Evolutionary conservation across 495 filamentous ascomycete genomes (phyloP), one percentile per base, ranked within the genome.

Genomic region (Penicillium egyptiacum): DNA sequence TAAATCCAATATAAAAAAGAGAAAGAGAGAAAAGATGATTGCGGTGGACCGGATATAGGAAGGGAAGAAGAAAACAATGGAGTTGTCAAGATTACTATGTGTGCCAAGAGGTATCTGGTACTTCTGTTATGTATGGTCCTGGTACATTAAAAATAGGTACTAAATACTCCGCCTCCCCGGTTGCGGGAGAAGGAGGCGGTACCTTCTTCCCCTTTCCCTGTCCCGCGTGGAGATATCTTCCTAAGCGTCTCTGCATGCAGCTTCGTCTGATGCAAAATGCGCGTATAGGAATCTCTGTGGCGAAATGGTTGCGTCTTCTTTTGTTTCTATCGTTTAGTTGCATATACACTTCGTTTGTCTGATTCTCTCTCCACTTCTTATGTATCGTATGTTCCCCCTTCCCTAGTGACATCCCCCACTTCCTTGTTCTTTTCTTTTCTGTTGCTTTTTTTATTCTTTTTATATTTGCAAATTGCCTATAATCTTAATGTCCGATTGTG

Each of bases 161-260:
- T 30, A n/a, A 3, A 19, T 28, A 42, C 28, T 1, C 30, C 44
- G 9, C 8, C 4, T 14, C 30, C 30, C 44, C 45, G 45, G 26
- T 48, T 48, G 26, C 45, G 45, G 45, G 7, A 47, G 25, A 23
- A 25, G 41, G 16, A 54, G 51, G 43, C 40, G 25, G 42, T 55
- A 55, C 31, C 41, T 53, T 31, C n/a, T 33, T 26, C 16, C 9
- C 22, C 22, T 14, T 1, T 6, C 22, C 31, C 11, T 52, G 14
- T 44, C 45, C n/a, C 45, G 45, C 45, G 30, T 35, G 30, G 30
- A 19, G 33, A 35, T 41, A 5, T 5, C 26, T 26, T 35, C n/a
- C 30, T 40, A n/a, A n/a, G n/a, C n/a, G n/a, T n/a, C n/a, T n/a
- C 46, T 51, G 45, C 55, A 55, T 55, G 53, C 53, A 55, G 53